A percentile compares a stretch with the other conserved stretches of the same genome.
Conservation (phyloP, 805 yeast genomes). For the Maudiozyma saulgeensis region DNA sequence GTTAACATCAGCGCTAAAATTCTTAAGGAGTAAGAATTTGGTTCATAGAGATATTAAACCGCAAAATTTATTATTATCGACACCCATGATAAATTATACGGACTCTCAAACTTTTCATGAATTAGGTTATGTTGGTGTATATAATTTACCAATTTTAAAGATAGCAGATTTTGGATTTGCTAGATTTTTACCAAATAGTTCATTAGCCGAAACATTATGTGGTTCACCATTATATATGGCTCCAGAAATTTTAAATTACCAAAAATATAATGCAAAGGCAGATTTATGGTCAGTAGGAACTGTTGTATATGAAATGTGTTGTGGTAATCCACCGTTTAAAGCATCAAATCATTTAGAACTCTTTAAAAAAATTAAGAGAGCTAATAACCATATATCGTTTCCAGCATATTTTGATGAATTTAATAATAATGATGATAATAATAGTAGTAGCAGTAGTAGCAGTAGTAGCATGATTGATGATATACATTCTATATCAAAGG, state of each 20-base stretch:
- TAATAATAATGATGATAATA: background rate
- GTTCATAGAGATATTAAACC: constrained; percentile 93
- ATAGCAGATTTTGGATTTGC: constrained; percentile 98
- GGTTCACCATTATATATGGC: constrained; percentile 99
- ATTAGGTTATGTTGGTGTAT: constrained; percentile 59
- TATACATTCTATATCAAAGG: background rate
- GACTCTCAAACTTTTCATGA: constrained; percentile 50
- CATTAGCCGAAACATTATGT: constrained; percentile 93
- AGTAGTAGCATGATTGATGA: background rate
- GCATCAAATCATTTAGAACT: constrained; percentile 91
- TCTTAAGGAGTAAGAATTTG: constrained; percentile 70
- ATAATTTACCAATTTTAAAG: constrained; percentile 84
- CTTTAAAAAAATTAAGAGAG: constrained; percentile 72
- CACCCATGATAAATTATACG: constrained; percentile 50
- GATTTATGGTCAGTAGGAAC: constrained; percentile 98
- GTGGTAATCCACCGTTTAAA: constrained; percentile 92
- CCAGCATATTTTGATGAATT: constrained; percentile 44
- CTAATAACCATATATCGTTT: constrained; percentile 68
- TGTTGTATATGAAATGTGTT: constrained; percentile 88
- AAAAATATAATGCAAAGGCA: constrained; percentile 93
- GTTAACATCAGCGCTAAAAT: constrained; percentile 72
- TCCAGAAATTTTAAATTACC: constrained; percentile 89
- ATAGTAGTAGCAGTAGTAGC: too few relatives aligned
- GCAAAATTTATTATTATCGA: constrained; percentile 64
- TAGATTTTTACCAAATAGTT: constrained; percentile 81